These are phyloP conservation scores for Ajuga chamaepitys DNA, from an alignment of 257 asterid genomes.

Conservation along the genomic window DNA sequence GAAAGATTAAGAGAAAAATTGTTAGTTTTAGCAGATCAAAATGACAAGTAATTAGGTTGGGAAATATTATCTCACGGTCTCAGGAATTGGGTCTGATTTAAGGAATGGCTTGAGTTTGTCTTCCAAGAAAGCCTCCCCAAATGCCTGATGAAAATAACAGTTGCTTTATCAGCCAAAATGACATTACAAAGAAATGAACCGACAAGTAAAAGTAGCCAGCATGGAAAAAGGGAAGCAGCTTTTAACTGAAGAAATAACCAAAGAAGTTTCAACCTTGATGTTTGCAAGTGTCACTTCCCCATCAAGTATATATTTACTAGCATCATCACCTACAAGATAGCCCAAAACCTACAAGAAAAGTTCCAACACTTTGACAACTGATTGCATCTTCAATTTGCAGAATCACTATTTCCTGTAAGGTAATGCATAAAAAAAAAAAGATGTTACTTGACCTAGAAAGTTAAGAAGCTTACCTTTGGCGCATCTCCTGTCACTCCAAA, in stretches of 20 bases:
- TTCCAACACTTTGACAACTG: conserved; percentile 9
- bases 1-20: background rate
- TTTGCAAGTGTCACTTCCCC: conserved; percentile 59
- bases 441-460: conserved; percentile 11
- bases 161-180: background rate
- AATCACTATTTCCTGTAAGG: background rate
- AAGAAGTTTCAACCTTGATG: conserved; percentile 49
- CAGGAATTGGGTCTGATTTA: conserved; percentile 87
- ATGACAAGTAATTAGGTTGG: conserved; percentile 2
- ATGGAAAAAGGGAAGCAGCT: conserved; percentile 1
- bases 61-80: conserved; percentile 40
- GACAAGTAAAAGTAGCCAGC: background rate
- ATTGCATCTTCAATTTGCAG: background rate
- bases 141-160: conserved; percentile 38
- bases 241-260: conserved; percentile 6
- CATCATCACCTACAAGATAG: conserved; percentile 47
- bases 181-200: background rate
- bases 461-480: conserved; percentile 49
- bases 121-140: conserved; percentile 61
- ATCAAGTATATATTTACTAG: conserved; percentile 48
- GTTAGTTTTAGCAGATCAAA: conserved; percentile 1
- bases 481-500: conserved; percentile 71
- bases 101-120: conserved; percentile 76
- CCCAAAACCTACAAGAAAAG: conserved; percentile 56
- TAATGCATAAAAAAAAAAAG: conserved; percentile 10